Percentiles rank a stretch among this genome's conserved stretches.
Evolutionary conservation across 805 yeast genomes (phyloP).

Genomic region (Pachysolen tannophilus): DNA sequence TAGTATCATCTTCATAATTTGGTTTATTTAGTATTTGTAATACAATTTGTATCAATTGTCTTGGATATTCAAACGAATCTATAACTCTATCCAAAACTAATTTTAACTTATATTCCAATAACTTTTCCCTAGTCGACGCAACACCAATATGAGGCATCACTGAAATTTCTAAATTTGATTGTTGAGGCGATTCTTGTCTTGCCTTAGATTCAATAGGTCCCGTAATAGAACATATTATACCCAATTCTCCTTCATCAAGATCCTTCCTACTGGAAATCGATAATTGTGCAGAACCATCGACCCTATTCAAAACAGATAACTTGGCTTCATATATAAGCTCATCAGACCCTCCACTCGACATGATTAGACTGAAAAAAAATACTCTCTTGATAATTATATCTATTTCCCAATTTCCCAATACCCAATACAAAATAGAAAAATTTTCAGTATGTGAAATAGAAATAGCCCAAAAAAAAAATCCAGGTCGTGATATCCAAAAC

Average conservation of each 20-base stretch:
- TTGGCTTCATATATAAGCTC: too few species aligned
- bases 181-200: slow-evolving; percentile 78
- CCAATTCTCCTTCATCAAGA: slow-evolving; percentile 45
- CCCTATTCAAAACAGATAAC: slow-evolving; percentile 54
- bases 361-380: too few species aligned
- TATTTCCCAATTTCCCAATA: too few species aligned
- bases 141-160: slow-evolving; percentile 76
- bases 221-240: slow-evolving; percentile 67
- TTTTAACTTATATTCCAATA: slow-evolving; percentile 64
- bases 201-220: slow-evolving; percentile 87
- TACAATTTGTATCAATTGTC: slow-evolving; percentile 67
- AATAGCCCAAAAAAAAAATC: too few species aligned
- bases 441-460: too few species aligned
- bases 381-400: too few species aligned
- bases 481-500: too few species aligned
- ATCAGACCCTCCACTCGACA: too few species aligned
- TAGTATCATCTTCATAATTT: slow-evolving; percentile 25
- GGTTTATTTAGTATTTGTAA: slow-evolving; percentile 56
- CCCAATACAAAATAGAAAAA: too few species aligned
- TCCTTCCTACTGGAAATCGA: slow-evolving; percentile 36
- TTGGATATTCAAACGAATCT: slow-evolving; percentile 59
- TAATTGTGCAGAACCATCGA: slow-evolving; percentile 58
- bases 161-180: slow-evolving; percentile 68
- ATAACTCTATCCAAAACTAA: slow-evolving; percentile 54
- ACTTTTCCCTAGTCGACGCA: slow-evolving; percentile 64